Conservation (phyloP, 108 stramenopile species). For the Cyclotella baltica region DNA sequence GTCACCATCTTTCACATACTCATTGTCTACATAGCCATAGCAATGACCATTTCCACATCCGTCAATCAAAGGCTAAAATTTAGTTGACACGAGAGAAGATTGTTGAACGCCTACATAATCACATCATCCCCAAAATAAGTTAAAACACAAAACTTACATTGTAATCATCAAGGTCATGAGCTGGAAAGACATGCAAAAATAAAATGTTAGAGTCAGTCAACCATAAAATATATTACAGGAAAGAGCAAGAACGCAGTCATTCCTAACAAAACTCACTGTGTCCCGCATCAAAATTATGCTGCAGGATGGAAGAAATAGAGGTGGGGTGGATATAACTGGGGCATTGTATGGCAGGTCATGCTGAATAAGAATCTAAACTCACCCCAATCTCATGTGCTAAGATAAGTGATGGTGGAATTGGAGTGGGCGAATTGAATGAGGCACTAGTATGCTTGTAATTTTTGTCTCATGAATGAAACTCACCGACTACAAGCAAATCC, state of each 20-base stretch:
- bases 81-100: neutral
- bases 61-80: constrained; percentile 2
- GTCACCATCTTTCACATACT: neutral
- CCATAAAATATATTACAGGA: neutral
- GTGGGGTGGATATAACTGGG: neutral
- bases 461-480: no score
- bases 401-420: neutral
- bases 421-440: neutral
- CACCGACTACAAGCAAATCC: no score
- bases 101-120: neutral
- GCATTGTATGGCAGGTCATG: neutral
- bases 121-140: no score
- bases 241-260: no score
- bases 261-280: no score
- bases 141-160: no score
- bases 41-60: neutral
- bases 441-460: no score
- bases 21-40: neutral
- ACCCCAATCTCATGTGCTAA: constrained; percentile 4
- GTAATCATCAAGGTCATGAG: neutral
- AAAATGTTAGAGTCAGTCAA: neutral
- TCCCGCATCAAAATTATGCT: neutral
- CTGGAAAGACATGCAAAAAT: neutral
- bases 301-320: neutral
- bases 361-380: no score